phyloP scores from a whole-genome alignment of 306 rosid genomes.

The Castanea sativa region DNA sequence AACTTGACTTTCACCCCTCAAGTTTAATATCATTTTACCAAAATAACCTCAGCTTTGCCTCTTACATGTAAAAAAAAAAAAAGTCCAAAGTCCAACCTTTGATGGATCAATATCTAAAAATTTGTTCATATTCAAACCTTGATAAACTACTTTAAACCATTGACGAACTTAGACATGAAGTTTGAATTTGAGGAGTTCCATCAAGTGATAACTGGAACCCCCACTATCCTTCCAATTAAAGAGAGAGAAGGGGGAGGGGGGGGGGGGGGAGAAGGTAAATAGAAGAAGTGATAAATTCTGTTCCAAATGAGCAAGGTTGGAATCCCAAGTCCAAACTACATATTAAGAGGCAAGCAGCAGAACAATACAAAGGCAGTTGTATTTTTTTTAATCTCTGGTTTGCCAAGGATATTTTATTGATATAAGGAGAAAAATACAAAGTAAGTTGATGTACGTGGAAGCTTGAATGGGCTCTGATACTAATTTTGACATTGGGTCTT shows the following conservation, averaged over 20 bases:
- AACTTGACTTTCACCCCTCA: neutral
- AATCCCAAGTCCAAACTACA: neutral
- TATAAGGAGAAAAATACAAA: no score
- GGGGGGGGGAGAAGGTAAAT: no score
- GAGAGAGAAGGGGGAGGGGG: fast-evolving
- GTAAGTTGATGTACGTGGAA: no score
- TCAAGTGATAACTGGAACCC: neutral
- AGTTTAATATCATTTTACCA: neutral
- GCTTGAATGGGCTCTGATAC: no score
- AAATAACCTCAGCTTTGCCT: neutral
- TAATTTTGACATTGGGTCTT: no score
- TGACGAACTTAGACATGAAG: neutral
- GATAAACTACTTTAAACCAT: neutral
- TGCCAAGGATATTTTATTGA: neutral
- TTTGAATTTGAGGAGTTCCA: neutral
- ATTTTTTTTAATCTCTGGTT: neutral
- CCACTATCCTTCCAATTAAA: neutral
- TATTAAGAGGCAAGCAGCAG: neutral
- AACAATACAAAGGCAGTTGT: neutral
- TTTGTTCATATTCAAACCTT: neutral
- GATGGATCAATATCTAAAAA: neutral
- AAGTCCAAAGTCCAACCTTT: neutral
- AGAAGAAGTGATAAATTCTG: neutral
- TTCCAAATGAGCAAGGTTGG: neutral
- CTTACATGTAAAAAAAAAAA: neutral